phyloP scores from a whole-genome alignment of 257 asterid genomes.

The Solanum lignicaule region DNA sequence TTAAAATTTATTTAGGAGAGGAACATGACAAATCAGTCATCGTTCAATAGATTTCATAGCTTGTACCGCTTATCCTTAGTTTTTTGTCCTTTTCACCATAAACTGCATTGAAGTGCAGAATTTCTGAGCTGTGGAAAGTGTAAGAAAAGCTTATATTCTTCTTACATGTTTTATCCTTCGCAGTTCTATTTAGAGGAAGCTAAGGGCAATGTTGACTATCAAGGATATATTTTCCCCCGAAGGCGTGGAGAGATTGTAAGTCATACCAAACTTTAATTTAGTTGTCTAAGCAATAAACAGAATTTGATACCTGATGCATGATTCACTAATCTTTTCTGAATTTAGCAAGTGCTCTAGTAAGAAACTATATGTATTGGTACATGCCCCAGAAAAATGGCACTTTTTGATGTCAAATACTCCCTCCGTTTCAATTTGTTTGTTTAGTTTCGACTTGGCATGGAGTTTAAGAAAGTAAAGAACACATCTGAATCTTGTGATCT shows the following conservation, averaged over 20 bases:
- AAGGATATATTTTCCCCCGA: conserved; percentile 87
- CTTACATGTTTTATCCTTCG: neutral
- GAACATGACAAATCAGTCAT: neutral
- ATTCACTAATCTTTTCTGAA: neutral
- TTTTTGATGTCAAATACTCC: neutral
- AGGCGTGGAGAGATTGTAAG: conserved; percentile 75
- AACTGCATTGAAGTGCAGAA: neutral
- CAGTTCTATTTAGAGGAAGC: conserved; percentile 94
- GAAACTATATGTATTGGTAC: neutral
- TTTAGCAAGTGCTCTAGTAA: neutral
- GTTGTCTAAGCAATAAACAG: neutral
- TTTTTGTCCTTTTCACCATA: neutral
- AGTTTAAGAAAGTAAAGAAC: neutral
- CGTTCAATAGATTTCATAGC: neutral
- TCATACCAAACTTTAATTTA: neutral
- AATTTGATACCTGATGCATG: neutral
- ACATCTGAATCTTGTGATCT: neutral
- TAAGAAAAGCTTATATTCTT: neutral
- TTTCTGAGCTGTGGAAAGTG: neutral
- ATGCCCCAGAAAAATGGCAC: neutral
- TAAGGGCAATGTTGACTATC: conserved; percentile 86
- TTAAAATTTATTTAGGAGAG: neutral
- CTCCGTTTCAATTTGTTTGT: too few relatives aligned
- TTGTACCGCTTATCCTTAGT: neutral
- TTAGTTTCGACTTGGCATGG: neutral